phyloP scores from a whole-genome alignment of 768 basidiomycete species.

The Boletus tylopilopsis region DNA sequence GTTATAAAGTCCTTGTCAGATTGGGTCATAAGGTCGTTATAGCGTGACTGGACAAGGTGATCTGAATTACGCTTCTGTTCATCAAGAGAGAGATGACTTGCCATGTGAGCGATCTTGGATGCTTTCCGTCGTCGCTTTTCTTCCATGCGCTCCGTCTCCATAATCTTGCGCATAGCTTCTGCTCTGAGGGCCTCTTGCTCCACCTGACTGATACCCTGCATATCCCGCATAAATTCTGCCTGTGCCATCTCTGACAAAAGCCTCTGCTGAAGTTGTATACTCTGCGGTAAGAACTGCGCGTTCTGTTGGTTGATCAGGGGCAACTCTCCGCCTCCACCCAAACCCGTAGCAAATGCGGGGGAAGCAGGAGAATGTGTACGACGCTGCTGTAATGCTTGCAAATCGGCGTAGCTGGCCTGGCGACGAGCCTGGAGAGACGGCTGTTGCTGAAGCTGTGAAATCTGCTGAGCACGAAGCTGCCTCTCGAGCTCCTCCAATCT shows the following conservation, averaged over 20 bases:
- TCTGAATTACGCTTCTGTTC: background rate
- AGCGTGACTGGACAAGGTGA: slow-evolving; percentile 58
- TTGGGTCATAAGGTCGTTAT: slow-evolving; percentile 95
- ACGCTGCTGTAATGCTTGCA: slow-evolving; percentile 47
- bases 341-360: slow-evolving; percentile 31
- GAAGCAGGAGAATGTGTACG: slow-evolving; percentile 46
- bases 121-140: slow-evolving; percentile 77
- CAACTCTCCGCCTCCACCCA: slow-evolving; percentile 27
- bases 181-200: slow-evolving; percentile 68
- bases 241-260: slow-evolving; percentile 75
- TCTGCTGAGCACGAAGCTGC: slow-evolving; percentile 52
- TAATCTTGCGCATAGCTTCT: slow-evolving; percentile 85
- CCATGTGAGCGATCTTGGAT: slow-evolving; percentile 88
- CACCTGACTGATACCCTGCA: slow-evolving; percentile 55
- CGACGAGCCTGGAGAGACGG: slow-evolving; percentile 37
- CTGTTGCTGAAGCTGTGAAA: slow-evolving; percentile 44
- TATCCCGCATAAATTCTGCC: slow-evolving; percentile 60
- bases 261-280: slow-evolving; percentile 69
- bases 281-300: slow-evolving; percentile 54
- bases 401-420: slow-evolving; percentile 44
- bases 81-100: slow-evolving; percentile 27
- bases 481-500: slow-evolving; percentile 64
- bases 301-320: slow-evolving; percentile 47
- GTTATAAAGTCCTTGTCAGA: slow-evolving; percentile 99
- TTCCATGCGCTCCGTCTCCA: slow-evolving; percentile 87